phyloP scores from a whole-genome alignment of 768 basidiomycete species.

The Macrolepiota fuliginosa region DNA sequence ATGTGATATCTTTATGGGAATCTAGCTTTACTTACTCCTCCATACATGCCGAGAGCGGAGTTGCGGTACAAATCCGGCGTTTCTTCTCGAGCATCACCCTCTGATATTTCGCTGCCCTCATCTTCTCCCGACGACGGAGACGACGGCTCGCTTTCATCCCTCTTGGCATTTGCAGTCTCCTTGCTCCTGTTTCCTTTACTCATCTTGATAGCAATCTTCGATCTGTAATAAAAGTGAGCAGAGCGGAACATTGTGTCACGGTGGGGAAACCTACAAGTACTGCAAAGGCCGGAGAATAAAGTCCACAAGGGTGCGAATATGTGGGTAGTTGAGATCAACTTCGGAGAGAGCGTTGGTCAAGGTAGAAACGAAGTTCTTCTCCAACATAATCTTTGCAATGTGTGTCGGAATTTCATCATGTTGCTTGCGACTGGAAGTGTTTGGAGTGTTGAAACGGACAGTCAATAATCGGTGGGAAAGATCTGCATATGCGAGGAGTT shows the following conservation, averaged over 20 bases:
- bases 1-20: constrained; percentile 4
- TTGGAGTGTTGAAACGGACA: constrained; percentile 60
- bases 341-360: constrained; percentile 88
- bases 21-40: constrained; percentile 59
- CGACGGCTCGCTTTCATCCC: constrained; percentile 48
- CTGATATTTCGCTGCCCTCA: constrained; percentile 54
- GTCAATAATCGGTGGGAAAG: constrained; percentile 86
- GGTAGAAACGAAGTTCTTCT: constrained; percentile 92
- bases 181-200: constrained; percentile 73
- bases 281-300: constrained; percentile 89
- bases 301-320: constrained; percentile 81
- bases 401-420: constrained; percentile 83
- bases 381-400: constrained; percentile 96
- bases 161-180: constrained; percentile 46
- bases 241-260: neutral
- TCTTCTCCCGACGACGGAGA: constrained; percentile 43
- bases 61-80: constrained; percentile 95
- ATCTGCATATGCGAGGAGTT: constrained; percentile 82
- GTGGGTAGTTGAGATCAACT: constrained; percentile 93
- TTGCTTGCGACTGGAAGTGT: constrained; percentile 43
- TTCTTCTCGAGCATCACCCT: constrained; percentile 62
- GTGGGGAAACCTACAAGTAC: constrained; percentile 59
- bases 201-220: constrained; percentile 99
- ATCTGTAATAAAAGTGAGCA: constrained; percentile 43
- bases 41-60: constrained; percentile 95